A percentile compares a stretch with the other conserved stretches of the same genome.
These are phyloP conservation scores for Trichoderma sp. DNA, from an alignment of 2,329 filamentous ascomycete genomes.

Conservation along the genomic window DNA sequence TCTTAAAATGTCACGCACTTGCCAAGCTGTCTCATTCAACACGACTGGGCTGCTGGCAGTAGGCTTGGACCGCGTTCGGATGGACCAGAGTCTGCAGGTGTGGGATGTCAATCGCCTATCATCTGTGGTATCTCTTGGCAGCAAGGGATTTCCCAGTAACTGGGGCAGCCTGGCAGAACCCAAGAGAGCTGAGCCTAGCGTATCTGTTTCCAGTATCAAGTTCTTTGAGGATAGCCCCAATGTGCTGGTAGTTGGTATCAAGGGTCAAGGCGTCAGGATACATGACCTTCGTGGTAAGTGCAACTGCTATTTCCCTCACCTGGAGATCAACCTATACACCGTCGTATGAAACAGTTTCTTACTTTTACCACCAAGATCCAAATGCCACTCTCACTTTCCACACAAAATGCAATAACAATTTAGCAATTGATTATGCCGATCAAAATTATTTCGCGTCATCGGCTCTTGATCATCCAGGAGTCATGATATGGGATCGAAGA, in stretches of 20 bases:
- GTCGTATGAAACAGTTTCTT: background rate
- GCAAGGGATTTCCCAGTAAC: constrained; percentile 53
- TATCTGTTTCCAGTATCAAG: constrained; percentile 79
- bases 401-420: constrained; percentile 68
- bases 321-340: background rate
- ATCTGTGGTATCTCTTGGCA: constrained; percentile 47
- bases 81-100: constrained; percentile 79
- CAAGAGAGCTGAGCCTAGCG: constrained; percentile 61
- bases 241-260: constrained; percentile 73
- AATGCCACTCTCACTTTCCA: constrained; percentile 60
- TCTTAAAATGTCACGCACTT: constrained; percentile 74
- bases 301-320: constrained; percentile 6
- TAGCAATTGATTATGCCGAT: constrained; percentile 77
- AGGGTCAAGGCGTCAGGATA: constrained; percentile 71
- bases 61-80: constrained; percentile 76
- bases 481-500: constrained; percentile 78
- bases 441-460: constrained; percentile 85
- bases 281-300: constrained; percentile 73
- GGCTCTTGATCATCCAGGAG: constrained; percentile 70
- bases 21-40: constrained; percentile 80
- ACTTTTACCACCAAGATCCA: constrained; percentile 43
- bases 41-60: constrained; percentile 71
- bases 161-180: constrained; percentile 57
- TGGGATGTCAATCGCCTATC: constrained; percentile 72
- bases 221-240: constrained; percentile 79